phyloP scores from a whole-genome alignment of 306 rosid species.

The Cyclanthera cordifolia region DNA sequence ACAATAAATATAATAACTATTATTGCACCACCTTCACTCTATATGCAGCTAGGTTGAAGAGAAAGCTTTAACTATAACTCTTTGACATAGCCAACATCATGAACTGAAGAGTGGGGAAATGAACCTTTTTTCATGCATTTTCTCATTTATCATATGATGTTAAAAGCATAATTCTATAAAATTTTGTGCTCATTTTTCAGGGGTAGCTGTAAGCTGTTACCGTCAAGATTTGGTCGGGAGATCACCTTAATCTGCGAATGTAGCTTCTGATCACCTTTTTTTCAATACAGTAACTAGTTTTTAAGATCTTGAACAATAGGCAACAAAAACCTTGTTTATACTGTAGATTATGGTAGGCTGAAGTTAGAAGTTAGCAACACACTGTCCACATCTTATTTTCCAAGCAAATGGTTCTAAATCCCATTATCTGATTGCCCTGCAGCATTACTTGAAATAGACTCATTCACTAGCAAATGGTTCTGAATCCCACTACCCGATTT shows the following conservation, averaged over 20 bases:
- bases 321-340: neutral
- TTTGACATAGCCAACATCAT: neutral
- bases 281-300: neutral
- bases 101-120: slow-evolving; percentile 3
- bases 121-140: neutral
- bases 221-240: neutral
- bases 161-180: neutral
- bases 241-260: neutral
- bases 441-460: too few relatives aligned
- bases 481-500: neutral
- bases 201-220: neutral
- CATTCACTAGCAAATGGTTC: neutral
- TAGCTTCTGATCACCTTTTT: neutral
- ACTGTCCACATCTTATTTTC: neutral
- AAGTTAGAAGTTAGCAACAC: neutral
- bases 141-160: neutral
- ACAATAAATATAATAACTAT: slow-evolving; percentile 1
- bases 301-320: neutral
- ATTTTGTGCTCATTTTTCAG: neutral
- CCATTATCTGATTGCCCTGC: too few relatives aligned
- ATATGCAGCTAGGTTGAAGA: neutral
- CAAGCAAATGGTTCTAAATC: too few relatives aligned
- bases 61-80: neutral
- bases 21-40: slow-evolving; percentile 4
- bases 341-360: neutral